These are phyloP conservation scores for Olyra latifolia DNA, from an alignment of 176 grass and related monocot genomes.

Conservation along the genomic window DNA sequence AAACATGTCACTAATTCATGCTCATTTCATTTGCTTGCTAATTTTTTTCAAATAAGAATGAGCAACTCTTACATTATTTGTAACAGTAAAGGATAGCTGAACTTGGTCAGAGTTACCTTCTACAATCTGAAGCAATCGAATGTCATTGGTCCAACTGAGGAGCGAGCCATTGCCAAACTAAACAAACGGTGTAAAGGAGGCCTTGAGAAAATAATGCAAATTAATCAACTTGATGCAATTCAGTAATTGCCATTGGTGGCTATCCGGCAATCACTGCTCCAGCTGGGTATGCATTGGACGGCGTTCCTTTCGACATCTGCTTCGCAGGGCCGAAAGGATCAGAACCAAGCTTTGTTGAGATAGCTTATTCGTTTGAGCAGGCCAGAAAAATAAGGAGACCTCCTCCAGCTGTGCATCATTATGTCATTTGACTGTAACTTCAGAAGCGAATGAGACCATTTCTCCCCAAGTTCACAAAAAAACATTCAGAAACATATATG, in stretches of 20 bases:
- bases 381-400: conserved; percentile 54
- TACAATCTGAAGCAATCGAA: conserved; percentile 64
- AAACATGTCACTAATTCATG: neutral
- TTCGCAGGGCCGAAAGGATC: conserved; percentile 77
- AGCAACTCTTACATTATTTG: neutral
- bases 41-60: neutral
- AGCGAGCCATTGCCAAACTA: conserved; percentile 52
- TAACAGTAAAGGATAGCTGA: conserved; percentile 62
- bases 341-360: conserved; percentile 68
- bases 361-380: conserved; percentile 82
- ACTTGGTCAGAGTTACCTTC: conserved; percentile 60
- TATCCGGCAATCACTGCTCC: conserved; percentile 70
- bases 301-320: conserved; percentile 60
- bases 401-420: conserved; percentile 49
- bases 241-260: conserved; percentile 66
- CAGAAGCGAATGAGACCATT: neutral
- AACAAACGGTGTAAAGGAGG: conserved; percentile 48
- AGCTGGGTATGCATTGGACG: conserved; percentile 54
- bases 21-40: neutral
- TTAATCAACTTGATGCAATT: conserved; percentile 59
- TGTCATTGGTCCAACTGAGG: conserved; percentile 51
- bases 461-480: neutral
- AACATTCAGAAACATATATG: neutral
- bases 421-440: conserved; percentile 38
- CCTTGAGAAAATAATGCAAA: conserved; percentile 61